Evolutionary conservation across 169 alveolate species (phyloP).

Genomic region (Besnoitia besnoiti): DNA sequence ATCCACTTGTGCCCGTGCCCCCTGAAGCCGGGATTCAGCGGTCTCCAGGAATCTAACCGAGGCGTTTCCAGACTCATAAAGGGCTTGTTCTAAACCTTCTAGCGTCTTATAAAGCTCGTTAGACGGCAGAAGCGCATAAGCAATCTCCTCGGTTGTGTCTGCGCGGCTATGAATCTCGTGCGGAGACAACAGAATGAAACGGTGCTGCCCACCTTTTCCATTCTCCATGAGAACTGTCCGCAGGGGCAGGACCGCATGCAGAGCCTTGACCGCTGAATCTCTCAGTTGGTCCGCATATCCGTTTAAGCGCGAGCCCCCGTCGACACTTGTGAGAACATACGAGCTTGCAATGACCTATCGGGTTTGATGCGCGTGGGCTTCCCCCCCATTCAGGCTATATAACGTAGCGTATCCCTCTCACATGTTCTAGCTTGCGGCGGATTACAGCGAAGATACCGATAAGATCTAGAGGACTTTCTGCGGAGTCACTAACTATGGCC

Average conservation of each 20-base stretch:
- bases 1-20: constrained; percentile 13
- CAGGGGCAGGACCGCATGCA: background rate
- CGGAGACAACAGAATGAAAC: background rate
- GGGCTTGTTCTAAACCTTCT: background rate
- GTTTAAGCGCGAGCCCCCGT: background rate
- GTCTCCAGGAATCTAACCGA: background rate
- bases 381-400: background rate
- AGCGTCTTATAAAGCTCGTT: background rate
- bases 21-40: background rate
- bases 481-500: background rate
- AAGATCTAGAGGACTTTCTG: background rate
- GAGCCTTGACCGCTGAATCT: background rate
- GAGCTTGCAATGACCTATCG: constrained; percentile 11
- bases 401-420: background rate
- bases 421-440: constrained; percentile 25
- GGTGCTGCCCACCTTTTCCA: background rate
- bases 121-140: background rate
- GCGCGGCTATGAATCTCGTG: background rate
- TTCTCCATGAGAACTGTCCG: background rate
- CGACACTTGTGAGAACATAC: background rate
- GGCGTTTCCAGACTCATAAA: background rate
- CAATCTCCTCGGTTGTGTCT: background rate
- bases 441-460: background rate
- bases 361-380: background rate
- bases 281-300: background rate